A percentile compares a stretch with the other conserved stretches of the same genome.
phyloP scores from a whole-genome alignment of 345 rosid species.

The Bruguiera sexangula region DNA sequence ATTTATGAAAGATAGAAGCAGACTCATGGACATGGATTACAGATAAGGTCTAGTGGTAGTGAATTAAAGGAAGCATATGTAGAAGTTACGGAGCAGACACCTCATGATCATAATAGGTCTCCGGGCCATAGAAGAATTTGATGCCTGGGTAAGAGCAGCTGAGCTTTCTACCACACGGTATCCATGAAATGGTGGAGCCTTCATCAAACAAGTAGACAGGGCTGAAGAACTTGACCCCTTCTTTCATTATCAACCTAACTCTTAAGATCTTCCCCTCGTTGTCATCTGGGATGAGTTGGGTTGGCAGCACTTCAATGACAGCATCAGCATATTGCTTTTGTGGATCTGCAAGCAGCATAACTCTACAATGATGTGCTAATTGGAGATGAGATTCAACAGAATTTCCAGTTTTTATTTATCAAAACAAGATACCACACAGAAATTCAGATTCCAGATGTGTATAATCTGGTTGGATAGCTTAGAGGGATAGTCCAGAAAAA shows the following conservation, averaged over 20 bases:
- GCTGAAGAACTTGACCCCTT: slow-evolving; percentile 79
- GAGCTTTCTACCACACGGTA: slow-evolving; percentile 96
- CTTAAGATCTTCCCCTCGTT: slow-evolving; percentile 89
- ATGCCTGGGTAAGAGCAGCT: slow-evolving; percentile 97
- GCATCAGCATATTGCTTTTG: slow-evolving; percentile 96
- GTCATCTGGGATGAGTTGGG: slow-evolving; percentile 81
- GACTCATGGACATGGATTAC: too few relatives aligned
- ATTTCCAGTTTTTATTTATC: too few relatives aligned
- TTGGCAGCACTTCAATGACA: slow-evolving; percentile 89
- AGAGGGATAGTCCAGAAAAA: too few relatives aligned
- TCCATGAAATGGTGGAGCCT: slow-evolving; percentile 89
- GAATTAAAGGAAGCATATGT: neutral
- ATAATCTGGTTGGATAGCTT: too few relatives aligned
- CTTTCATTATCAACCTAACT: slow-evolving; percentile 92
- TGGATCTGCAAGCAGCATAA: slow-evolving; percentile 54
- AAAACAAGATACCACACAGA: too few relatives aligned
- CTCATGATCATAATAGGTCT: slow-evolving; percentile 78
- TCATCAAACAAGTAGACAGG: slow-evolving; percentile 94
- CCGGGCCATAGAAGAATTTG: slow-evolving; percentile 80
- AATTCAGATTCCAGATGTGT: too few relatives aligned
- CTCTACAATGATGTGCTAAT: neutral
- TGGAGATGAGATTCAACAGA: neutral
- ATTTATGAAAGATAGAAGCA: too few relatives aligned
- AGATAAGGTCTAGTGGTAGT: neutral
- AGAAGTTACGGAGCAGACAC: slow-evolving; percentile 24